Evolutionary conservation across 345 rosid genomes (phyloP).

Genomic region (Boechera stricta): DNA sequence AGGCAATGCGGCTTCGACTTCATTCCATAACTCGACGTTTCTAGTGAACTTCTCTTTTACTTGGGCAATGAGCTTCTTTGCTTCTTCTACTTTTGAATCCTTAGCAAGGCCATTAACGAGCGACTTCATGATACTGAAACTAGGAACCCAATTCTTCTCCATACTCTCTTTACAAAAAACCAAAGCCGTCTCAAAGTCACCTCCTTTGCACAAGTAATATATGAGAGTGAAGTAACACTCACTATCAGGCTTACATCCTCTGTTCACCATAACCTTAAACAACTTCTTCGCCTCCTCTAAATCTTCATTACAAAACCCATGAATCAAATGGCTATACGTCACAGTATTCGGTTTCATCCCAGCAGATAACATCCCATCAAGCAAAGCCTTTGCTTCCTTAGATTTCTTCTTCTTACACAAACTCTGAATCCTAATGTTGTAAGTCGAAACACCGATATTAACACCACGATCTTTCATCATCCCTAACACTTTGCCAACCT

Average conservation of each 20-base stretch:
- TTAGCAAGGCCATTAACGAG: constrained; percentile 71
- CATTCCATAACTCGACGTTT: constrained; percentile 70
- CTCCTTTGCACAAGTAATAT: constrained; percentile 62
- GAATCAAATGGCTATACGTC: constrained; percentile 64
- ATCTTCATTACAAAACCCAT: constrained; percentile 73
- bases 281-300: constrained; percentile 67
- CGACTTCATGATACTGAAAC: constrained; percentile 60
- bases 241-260: constrained; percentile 59
- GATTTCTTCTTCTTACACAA: constrained; percentile 68
- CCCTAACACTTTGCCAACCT: constrained; percentile 66
- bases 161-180: constrained; percentile 62
- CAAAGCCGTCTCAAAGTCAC: constrained; percentile 70
- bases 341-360: constrained; percentile 58
- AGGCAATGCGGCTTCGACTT: constrained; percentile 74
- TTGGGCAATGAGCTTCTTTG: constrained; percentile 54
- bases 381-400: constrained; percentile 63
- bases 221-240: constrained; percentile 62
- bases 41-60: constrained; percentile 65
- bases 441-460: constrained; percentile 47
- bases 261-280: constrained; percentile 61
- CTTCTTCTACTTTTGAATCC: constrained; percentile 62
- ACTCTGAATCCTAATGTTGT: constrained; percentile 69
- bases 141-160: constrained; percentile 76
- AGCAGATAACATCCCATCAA: constrained; percentile 58
- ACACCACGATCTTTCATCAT: constrained; percentile 64